These are phyloP conservation scores for Prunus mume DNA, from an alignment of 306 rosid species.

Conservation along the genomic window DNA sequence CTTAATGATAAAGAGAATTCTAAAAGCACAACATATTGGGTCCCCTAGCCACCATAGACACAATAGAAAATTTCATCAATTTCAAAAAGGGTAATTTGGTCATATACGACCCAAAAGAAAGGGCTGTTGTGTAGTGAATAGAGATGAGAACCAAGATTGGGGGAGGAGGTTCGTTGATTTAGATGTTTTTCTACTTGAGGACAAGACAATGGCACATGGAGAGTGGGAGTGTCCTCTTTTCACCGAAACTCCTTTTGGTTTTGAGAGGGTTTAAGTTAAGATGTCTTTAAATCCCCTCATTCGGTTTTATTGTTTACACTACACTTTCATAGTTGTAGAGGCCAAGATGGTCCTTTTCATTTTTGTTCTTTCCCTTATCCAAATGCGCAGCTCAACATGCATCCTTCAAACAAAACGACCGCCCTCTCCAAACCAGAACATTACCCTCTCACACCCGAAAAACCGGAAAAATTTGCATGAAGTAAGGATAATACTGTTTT, in stretches of 20 bases:
- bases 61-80: conserved; percentile 11
- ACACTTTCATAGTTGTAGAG: conserved; percentile 23
- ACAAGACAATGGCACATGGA: conserved; percentile 81
- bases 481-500: no score
- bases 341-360: conserved; percentile 54
- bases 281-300: conserved; percentile 25
- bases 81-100: conserved; percentile 40
- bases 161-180: conserved; percentile 40
- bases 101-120: conserved; percentile 18
- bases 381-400: conserved; percentile 24
- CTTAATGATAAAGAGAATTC: background rate
- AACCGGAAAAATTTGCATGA: no score
- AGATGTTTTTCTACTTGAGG: conserved; percentile 62
- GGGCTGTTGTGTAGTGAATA: conserved; percentile 43
- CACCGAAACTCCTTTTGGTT: conserved; percentile 16
- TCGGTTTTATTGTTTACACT: background rate
- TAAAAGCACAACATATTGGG: background rate
- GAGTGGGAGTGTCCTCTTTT: conserved; percentile 23
- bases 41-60: conserved; percentile 11
- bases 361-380: conserved; percentile 53
- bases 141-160: conserved; percentile 21
- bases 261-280: conserved; percentile 34
- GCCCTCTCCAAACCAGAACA: background rate
- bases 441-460: no score
- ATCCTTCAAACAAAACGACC: background rate